Percentiles rank a stretch among this genome's conserved stretches.
Conservation (phyloP, 1,139 yeast species). For the Candida labiduridarum region DNA sequence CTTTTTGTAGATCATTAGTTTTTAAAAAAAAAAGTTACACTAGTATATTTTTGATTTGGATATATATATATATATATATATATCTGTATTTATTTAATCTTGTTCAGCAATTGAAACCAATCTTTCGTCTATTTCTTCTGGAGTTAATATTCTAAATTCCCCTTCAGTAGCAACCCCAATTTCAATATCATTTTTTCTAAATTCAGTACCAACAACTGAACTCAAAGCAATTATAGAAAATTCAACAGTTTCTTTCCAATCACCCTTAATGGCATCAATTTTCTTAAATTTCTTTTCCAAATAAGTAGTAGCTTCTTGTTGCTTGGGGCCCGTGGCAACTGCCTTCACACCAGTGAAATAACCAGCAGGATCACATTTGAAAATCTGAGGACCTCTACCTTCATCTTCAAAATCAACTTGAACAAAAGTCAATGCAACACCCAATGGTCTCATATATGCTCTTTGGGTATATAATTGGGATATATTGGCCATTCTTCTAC, state of each 20-base stretch:
- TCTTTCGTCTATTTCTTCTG: conserved; percentile 93
- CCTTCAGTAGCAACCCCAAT: conserved; percentile 81
- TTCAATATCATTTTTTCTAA: conserved; percentile 90
- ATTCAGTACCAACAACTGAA: conserved; percentile 87
- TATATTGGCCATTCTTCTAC: conserved; percentile 93
- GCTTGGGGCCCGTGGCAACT: conserved; percentile 95
- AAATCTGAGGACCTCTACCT: conserved; percentile 85
- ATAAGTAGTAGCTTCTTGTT: conserved; percentile 90
- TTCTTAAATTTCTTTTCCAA: conserved; percentile 91
- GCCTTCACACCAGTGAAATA: conserved; percentile 92
- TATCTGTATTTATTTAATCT: conserved; percentile 51
- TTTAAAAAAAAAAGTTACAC: neutral
- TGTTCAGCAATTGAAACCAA: conserved; percentile 93
- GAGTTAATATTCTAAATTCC: conserved; percentile 70
- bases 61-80: conserved; percentile 1
- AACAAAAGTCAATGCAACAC: conserved; percentile 87
- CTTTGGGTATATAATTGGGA: conserved; percentile 96
- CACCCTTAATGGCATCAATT: conserved; percentile 71
- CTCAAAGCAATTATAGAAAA: conserved; percentile 85
- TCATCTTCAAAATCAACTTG: conserved; percentile 73
- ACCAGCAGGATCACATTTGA: conserved; percentile 97
- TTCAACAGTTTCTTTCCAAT: conserved; percentile 89
- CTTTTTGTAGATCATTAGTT: neutral
- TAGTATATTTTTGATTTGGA: neutral
- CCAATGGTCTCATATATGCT: conserved; percentile 98